Percentiles rank a stretch among this genome's conserved stretches.
These are phyloP conservation scores for Neofusicoccum ribis DNA, from an alignment of 2,329 filamentous ascomycete genomes.

Conservation along the genomic window DNA sequence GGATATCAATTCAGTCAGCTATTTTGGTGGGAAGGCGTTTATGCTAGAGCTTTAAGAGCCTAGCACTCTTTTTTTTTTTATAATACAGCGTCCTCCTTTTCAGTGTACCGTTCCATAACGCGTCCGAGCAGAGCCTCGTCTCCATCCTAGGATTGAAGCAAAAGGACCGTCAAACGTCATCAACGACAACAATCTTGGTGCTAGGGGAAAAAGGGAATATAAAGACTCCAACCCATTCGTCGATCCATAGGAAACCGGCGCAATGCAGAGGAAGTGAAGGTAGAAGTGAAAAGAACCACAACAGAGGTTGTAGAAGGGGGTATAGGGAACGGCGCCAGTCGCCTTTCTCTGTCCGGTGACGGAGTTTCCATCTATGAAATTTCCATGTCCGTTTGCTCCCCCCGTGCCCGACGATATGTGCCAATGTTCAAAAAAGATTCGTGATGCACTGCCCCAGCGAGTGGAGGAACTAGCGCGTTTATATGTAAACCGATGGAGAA, in stretches of 20 bases:
- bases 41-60: neutral
- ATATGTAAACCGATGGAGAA: neutral
- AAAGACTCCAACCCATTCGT: slow-evolving; percentile 15
- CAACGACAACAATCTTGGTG: slow-evolving; percentile 14
- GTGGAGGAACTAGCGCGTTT: neutral
- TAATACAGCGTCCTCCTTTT: slow-evolving; percentile 14
- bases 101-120: neutral
- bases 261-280: slow-evolving; percentile 19
- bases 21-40: neutral
- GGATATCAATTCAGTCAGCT: neutral
- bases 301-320: slow-evolving; percentile 11
- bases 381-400: slow-evolving; percentile 18
- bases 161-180: neutral
- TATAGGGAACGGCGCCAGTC: slow-evolving; percentile 19
- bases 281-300: slow-evolving; percentile 7
- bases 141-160: neutral
- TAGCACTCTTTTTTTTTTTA: slow-evolving; percentile 2
- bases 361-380: slow-evolving; percentile 20
- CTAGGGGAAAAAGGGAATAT: slow-evolving; percentile 3
- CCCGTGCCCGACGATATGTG: slow-evolving; percentile 15
- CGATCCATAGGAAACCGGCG: slow-evolving; percentile 7
- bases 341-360: slow-evolving; percentile 19
- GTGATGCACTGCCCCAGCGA: slow-evolving; percentile 13
- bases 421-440: slow-evolving; percentile 13
- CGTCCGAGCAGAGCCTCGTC: neutral